These are phyloP conservation scores for Hypericum androsaemum DNA, from an alignment of 345 rosid genomes.

Conservation along the genomic window DNA sequence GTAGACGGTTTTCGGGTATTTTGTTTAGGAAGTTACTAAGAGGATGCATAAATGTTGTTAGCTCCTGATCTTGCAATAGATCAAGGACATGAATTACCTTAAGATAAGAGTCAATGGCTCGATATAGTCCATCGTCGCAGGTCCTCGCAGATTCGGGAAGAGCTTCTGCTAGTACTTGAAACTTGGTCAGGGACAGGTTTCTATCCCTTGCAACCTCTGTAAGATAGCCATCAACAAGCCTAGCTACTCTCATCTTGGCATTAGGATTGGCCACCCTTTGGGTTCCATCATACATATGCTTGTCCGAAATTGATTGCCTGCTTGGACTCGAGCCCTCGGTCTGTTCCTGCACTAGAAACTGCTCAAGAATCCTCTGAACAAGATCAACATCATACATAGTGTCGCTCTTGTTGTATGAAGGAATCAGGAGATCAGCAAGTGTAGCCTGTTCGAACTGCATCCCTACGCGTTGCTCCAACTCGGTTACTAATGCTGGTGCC, in stretches of 20 bases:
- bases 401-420: constrained; percentile 50
- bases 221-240: constrained; percentile 92
- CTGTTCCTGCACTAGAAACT: constrained; percentile 89
- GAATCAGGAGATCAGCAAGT: constrained; percentile 72
- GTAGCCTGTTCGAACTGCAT: constrained; percentile 97
- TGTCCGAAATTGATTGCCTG: constrained; percentile 43
- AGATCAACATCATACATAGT: constrained; percentile 86
- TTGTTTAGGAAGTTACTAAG: too few relatives aligned
- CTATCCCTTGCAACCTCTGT: constrained; percentile 95
- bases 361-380: constrained; percentile 83
- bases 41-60: too few relatives aligned
- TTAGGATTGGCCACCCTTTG: constrained; percentile 37
- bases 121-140: constrained; percentile 96
- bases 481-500: constrained; percentile 84
- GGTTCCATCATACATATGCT: constrained; percentile 43
- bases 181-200: constrained; percentile 75
- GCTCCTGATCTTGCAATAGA: too few relatives aligned
- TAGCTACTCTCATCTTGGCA: constrained; percentile 94
- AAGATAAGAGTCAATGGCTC: constrained; percentile 90
- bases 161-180: constrained; percentile 92
- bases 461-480: constrained; percentile 86
- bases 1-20: too few relatives aligned
- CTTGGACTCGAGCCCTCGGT: constrained; percentile 72
- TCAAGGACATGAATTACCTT: too few relatives aligned
- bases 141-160: constrained; percentile 90